These are phyloP conservation scores for Hypoxylon cercidicola DNA, from an alignment of 495 filamentous ascomycete genomes.

Conservation along the genomic window DNA sequence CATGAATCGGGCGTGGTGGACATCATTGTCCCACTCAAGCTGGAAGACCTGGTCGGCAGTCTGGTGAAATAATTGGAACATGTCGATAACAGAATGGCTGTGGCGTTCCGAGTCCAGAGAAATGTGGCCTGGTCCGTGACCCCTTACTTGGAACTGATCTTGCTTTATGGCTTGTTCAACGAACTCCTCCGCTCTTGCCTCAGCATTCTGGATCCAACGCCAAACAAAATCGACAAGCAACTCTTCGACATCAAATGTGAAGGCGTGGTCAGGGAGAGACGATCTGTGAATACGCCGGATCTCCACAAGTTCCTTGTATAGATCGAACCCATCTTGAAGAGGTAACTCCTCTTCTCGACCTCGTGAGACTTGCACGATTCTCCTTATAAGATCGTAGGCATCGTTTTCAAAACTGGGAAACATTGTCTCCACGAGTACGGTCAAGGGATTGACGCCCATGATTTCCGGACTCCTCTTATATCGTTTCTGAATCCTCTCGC, in stretches of 20 bases:
- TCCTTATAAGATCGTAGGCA: conserved; percentile 79
- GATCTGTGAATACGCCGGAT: conserved; percentile 81
- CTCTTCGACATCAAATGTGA: conserved; percentile 87
- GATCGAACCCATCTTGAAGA: conserved; percentile 90
- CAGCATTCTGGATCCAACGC: conserved; percentile 88
- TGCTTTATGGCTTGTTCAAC: conserved; percentile 91
- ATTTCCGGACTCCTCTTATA: conserved; percentile 89
- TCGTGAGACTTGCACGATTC: conserved; percentile 78
- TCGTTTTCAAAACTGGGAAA: conserved; percentile 92
- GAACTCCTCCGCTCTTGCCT: conserved; percentile 81
- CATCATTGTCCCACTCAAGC: conserved; percentile 91
- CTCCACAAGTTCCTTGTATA: conserved; percentile 87
- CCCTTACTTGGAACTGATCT: conserved; percentile 79
- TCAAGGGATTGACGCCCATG: conserved; percentile 88
- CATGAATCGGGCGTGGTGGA: conserved; percentile 97
- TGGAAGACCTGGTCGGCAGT: conserved; percentile 84
- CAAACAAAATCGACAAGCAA: conserved; percentile 91
- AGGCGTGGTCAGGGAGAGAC: conserved; percentile 71
- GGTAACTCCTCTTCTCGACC: conserved; percentile 77
- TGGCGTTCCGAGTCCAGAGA: conserved; percentile 86
- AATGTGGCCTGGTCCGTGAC: conserved; percentile 65
- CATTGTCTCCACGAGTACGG: conserved; percentile 80
- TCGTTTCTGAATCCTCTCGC: conserved; percentile 87
- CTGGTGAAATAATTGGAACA: conserved; percentile 93
- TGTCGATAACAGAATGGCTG: conserved; percentile 91